Evolutionary conservation across 179 eudicot genomes (phyloP), one percentile per base, ranked within the genome.

Genomic region (Beta corolliflora): DNA sequence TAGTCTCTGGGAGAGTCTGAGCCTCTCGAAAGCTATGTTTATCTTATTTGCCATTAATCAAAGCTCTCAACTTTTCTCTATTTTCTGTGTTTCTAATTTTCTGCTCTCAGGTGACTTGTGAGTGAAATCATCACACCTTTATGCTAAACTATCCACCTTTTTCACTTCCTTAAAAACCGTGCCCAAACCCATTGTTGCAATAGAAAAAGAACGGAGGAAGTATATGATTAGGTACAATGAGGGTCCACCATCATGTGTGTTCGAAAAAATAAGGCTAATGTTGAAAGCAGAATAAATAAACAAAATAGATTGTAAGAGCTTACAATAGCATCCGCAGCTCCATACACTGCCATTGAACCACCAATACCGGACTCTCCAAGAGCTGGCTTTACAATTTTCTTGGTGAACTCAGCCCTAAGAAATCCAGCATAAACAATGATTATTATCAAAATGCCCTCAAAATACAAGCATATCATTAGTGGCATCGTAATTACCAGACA

Each of bases 291-390:
- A 59, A 64, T 14, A 81, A 54, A 61, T 46, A 52, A 18, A 70
- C 2, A 21, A 69, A 36, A 11, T 46, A 68, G n/a, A 73, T 61
- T 63, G 21, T 19, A 65, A 55, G 61, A 69, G 74, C 99, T 94
- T 81, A 95, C 99, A 44, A 94, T 81, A 75, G 98, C 98, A 90
- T 95, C 98, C 83, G 91, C 91, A 83, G 91, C 90, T 60, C 99
- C 99, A 80, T 94, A 95, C 52, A 94, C 92, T 15, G 92, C 98
- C 99, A 95, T 95, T 36, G 95, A 90, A 87, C 97, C 97, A 68
- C 94, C 99, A 36, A 95, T 97, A 63, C 98, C 99, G 85, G 94
- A 85, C 88, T 87, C 98, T 31, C 99, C 99, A 77, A 95, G 90
- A 82, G 92, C 87, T 63, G 99, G 99, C 78, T 94, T 82, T 77